These are phyloP conservation scores for Termitomyces sp. DNA, from an alignment of 768 basidiomycete species.

Conservation along the genomic window DNA sequence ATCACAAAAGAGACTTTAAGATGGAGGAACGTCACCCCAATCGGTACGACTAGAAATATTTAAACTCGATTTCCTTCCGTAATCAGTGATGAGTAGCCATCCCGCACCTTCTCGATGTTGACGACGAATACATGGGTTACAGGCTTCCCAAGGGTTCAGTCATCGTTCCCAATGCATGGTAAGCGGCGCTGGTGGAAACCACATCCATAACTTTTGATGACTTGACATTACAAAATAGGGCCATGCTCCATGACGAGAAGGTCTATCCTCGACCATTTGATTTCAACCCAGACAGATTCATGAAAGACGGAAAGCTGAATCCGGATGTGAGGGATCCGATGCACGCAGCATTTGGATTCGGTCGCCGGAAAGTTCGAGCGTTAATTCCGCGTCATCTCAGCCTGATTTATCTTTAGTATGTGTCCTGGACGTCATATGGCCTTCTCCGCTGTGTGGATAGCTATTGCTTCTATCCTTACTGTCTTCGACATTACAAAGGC, in stretches of 20 bases:
- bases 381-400: background rate
- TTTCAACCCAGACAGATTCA: constrained; percentile 33
- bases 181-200: background rate
- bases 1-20: constrained; percentile 26
- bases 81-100: constrained; percentile 16
- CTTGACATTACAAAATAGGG: constrained; percentile 18
- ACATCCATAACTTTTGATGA: background rate
- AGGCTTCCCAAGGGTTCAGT: constrained; percentile 26
- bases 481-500: constrained; percentile 21
- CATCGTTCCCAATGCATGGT: constrained; percentile 26
- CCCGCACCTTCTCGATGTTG: constrained; percentile 21
- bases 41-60: constrained; percentile 12
- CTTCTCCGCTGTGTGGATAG: constrained; percentile 12
- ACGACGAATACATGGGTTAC: constrained; percentile 30
- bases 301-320: constrained; percentile 19
- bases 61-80: background rate
- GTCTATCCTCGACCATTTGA: constrained; percentile 23
- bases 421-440: constrained; percentile 33
- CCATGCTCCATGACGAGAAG: constrained; percentile 24
- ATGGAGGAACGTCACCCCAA: constrained; percentile 18
- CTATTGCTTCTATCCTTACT: constrained; percentile 17
- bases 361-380: constrained; percentile 7
- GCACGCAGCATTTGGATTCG: constrained; percentile 15
- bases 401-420: constrained; percentile 2
- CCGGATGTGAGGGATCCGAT: constrained; percentile 10